These are phyloP conservation scores for Anthoceros angustus DNA, from an alignment of 225 moss, liverwort and hornwort genomes.

Conservation along the genomic window DNA sequence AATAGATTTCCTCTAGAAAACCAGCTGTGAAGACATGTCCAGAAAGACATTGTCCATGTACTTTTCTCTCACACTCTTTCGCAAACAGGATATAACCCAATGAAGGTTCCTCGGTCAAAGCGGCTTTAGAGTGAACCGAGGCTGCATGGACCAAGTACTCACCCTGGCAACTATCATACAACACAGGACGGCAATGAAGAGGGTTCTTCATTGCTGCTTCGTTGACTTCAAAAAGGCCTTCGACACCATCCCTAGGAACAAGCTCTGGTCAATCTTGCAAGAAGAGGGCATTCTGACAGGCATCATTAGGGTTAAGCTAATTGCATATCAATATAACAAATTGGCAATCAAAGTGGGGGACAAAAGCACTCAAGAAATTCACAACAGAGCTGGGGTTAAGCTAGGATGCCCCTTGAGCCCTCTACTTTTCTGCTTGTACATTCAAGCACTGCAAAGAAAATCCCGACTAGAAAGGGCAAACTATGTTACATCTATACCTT, in stretches of 20 bases:
- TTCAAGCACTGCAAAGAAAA: neutral
- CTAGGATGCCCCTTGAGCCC: neutral
- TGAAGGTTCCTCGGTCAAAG: no score
- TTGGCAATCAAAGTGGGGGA: neutral
- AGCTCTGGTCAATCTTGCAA: neutral
- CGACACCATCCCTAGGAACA: neutral
- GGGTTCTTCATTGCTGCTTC: neutral
- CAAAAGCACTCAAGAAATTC: neutral
- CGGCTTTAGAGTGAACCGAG: neutral
- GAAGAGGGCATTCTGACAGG: neutral
- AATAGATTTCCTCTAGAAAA: no score
- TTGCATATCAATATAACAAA: neutral
- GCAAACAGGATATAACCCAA: no score
- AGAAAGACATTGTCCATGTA: no score
- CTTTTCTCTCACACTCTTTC: no score
- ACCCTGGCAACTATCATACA: neutral
- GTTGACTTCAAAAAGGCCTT: neutral
- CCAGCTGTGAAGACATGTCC: no score
- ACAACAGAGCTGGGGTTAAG: neutral
- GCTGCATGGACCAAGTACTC: neutral
- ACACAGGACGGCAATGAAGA: neutral
- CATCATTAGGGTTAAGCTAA: neutral
- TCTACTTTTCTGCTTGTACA: neutral
- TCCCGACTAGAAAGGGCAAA: no score
- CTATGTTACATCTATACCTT: no score